Evolutionary conservation across 441 rosid species (phyloP).

Genomic region (Geranium incanum): DNA sequence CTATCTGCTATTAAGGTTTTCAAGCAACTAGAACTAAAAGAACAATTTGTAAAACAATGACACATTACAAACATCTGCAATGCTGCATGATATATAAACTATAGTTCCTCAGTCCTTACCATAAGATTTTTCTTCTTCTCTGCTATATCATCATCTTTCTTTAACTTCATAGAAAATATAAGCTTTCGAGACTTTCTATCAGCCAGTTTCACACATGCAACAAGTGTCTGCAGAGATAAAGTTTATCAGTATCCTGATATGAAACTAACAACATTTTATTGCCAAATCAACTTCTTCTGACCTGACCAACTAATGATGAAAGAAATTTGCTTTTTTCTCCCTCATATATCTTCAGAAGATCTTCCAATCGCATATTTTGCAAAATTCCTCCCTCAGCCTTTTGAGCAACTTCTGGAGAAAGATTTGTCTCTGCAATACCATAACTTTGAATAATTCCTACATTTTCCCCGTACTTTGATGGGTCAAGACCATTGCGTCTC

Average conservation of each 20-base stretch:
- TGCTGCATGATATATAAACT: background rate
- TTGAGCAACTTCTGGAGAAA: constrained; percentile 30
- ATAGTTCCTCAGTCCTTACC: constrained; percentile 47
- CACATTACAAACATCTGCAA: background rate
- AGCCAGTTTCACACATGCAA: constrained; percentile 49
- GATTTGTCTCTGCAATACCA: constrained; percentile 33
- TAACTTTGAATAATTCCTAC: constrained; percentile 58
- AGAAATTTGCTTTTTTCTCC: constrained; percentile 75
- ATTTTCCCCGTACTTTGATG: constrained; percentile 55
- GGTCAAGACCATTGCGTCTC: constrained; percentile 77
- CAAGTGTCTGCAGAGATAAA: constrained; percentile 51
- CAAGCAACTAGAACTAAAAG: background rate
- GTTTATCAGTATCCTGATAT: constrained; percentile 10
- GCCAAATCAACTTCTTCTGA: constrained; percentile 27
- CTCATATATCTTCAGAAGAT: constrained; percentile 72
- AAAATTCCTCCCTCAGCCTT: constrained; percentile 36
- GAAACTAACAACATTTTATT: constrained; percentile 14
- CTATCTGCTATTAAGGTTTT: background rate
- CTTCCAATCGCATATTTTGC: constrained; percentile 66
- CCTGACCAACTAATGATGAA: constrained; percentile 84
- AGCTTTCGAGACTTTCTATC: constrained; percentile 62
- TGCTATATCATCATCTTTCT: constrained; percentile 59
- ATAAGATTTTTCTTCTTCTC: constrained; percentile 71
- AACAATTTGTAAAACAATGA: background rate
- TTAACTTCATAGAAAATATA: constrained; percentile 70